A percentile compares a stretch with the other conserved stretches of the same genome.
phyloP scores from a whole-genome alignment of 148 eudicot species.

The Mesembryanthemum crystallinum region DNA sequence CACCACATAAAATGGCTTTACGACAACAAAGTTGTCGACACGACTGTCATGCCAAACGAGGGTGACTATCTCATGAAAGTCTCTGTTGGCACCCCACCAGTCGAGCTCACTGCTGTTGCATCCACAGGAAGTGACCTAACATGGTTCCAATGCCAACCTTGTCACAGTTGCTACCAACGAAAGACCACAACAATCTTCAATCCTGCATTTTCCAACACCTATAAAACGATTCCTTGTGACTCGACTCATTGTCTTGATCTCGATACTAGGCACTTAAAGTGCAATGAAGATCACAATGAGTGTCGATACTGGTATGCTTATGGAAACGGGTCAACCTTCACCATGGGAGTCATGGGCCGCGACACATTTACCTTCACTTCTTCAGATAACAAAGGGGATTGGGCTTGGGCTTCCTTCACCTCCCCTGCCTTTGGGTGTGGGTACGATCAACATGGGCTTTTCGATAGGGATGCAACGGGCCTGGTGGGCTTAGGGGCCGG shows the following conservation, averaged over 20 bases:
- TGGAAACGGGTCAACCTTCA: slow-evolving; percentile 30
- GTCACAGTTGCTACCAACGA: slow-evolving; percentile 28
- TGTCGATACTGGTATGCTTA: slow-evolving; percentile 31
- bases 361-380: slow-evolving; percentile 37
- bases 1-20: slow-evolving; percentile 10
- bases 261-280: slow-evolving; percentile 1
- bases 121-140: slow-evolving; percentile 25
- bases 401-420: slow-evolving; percentile 15
- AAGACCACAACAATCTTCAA: slow-evolving; percentile 19
- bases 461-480: slow-evolving; percentile 29
- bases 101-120: slow-evolving; percentile 16
- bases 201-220: slow-evolving; percentile 23
- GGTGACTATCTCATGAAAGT: slow-evolving; percentile 26
- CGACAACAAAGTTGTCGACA: neutral
- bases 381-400: too few species aligned
- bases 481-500: slow-evolving; percentile 43
- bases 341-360: slow-evolving; percentile 31
- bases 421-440: slow-evolving; percentile 49
- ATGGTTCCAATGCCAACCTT: slow-evolving; percentile 32
- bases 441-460: slow-evolving; percentile 30
- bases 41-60: slow-evolving; percentile 9
- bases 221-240: slow-evolving; percentile 21
- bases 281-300: slow-evolving; percentile 1
- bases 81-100: slow-evolving; percentile 28
- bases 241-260: slow-evolving; percentile 19